These are phyloP conservation scores for Noccaea caerulescens DNA, from an alignment of 345 rosid species.

Conservation along the genomic window DNA sequence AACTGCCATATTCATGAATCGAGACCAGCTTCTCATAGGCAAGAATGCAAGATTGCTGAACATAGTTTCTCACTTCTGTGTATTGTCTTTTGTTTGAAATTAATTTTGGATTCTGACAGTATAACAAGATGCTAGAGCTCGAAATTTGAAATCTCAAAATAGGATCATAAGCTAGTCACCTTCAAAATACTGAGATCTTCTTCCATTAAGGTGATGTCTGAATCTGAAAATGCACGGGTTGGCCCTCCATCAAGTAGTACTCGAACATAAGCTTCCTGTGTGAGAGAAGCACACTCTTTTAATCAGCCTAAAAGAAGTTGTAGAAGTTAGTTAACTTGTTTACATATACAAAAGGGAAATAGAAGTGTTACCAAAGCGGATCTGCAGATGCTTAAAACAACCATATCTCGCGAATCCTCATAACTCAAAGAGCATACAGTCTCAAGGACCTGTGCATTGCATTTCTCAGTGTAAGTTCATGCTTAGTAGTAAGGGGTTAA, in stretches of 20 bases:
- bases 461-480: conserved; percentile 29
- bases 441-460: conserved; percentile 70
- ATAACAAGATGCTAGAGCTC: neutral
- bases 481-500: conserved; percentile 22
- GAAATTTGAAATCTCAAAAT: neutral
- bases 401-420: conserved; percentile 73
- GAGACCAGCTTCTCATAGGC: neutral
- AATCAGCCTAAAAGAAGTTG: conserved; percentile 18
- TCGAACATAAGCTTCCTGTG: conserved; percentile 79
- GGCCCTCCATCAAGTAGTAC: conserved; percentile 95
- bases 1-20: neutral
- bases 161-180: conserved; percentile 44
- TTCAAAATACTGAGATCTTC: conserved; percentile 77
- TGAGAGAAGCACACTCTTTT: conserved; percentile 16
- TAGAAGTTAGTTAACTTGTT: conserved; percentile 9
- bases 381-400: conserved; percentile 78
- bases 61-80: neutral
- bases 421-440: conserved; percentile 76
- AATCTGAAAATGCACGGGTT: conserved; percentile 82
- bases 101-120: neutral
- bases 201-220: conserved; percentile 76
- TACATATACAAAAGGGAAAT: conserved; percentile 17
- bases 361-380: conserved; percentile 60
- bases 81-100: neutral
- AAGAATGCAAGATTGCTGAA: neutral